Conservation (phyloP, 1,284 basidiomycete genomes). For the Xanthoconium separans region DNA sequence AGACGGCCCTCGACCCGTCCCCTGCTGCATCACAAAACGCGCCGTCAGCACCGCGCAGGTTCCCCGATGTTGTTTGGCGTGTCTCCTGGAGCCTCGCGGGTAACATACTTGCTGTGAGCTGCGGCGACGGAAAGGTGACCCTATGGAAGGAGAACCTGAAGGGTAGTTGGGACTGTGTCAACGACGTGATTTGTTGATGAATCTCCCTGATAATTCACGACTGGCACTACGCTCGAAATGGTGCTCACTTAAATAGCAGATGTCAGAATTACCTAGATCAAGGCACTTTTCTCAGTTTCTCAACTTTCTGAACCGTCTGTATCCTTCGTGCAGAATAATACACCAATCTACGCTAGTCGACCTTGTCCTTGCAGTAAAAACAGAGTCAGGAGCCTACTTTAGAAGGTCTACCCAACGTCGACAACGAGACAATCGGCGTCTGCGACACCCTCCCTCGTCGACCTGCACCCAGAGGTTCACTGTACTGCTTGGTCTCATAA, state of each 20-base stretch:
- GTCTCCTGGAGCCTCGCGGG: constrained; percentile 97
- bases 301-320: too few species aligned
- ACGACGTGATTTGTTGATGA: constrained; percentile 79
- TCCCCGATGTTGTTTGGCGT: constrained; percentile 96
- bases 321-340: too few species aligned
- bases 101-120: constrained; percentile 95
- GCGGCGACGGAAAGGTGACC: constrained; percentile 97
- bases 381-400: constrained; percentile 24
- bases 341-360: too few species aligned
- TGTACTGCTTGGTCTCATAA: constrained; percentile 63
- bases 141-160: constrained; percentile 98
- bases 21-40: constrained; percentile 35
- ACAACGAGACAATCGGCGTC: constrained; percentile 21
- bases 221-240: too few species aligned
- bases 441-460: constrained; percentile 22
- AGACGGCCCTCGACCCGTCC: constrained; percentile 81
- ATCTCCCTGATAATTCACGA: too few species aligned
- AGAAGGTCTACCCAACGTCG: constrained; percentile 21
- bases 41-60: constrained; percentile 58
- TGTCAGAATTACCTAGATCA: too few species aligned
- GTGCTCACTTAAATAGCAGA: too few species aligned
- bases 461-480: constrained; percentile 42
- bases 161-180: constrained; percentile 94
- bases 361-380: too few species aligned
- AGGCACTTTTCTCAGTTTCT: too few species aligned